Conservation (phyloP, 176 grass and related monocot species). For the Rhynchospora tenuis region DNA sequence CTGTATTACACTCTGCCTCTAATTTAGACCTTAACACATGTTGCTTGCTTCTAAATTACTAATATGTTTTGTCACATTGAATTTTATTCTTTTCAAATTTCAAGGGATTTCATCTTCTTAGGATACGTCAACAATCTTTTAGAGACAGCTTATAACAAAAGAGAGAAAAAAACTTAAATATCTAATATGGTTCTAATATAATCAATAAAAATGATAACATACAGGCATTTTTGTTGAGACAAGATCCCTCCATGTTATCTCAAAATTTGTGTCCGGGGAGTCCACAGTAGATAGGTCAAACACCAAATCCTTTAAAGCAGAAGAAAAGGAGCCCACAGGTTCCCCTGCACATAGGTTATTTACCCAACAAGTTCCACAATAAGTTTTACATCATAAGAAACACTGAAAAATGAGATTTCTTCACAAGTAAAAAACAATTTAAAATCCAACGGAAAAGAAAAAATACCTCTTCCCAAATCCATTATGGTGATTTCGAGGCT, state of each 20-base stretch:
- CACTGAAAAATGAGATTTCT: slow-evolving; percentile 9
- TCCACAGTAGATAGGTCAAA: slow-evolving; percentile 39
- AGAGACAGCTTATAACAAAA: not conserved
- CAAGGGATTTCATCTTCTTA: not conserved
- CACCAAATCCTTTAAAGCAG: slow-evolving; percentile 62
- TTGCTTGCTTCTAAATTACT: not conserved
- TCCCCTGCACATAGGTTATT: slow-evolving; percentile 39
- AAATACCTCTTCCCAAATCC: slow-evolving; percentile 84
- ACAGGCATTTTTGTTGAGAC: slow-evolving; percentile 46
- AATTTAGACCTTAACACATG: not conserved
- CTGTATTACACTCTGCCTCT: not conserved
- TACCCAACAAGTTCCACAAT: slow-evolving; percentile 31
- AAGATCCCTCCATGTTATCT: slow-evolving; percentile 75
- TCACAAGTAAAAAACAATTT: not conserved
- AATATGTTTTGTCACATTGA: not conserved
- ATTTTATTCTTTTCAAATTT: not conserved
- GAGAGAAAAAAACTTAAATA: not conserved
- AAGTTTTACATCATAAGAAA: slow-evolving; percentile 34
- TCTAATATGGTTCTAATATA: not conserved
- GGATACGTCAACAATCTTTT: not conserved
- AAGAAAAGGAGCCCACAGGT: slow-evolving; percentile 31
- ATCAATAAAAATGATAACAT: slow-evolving; percentile 18
- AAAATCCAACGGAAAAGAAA: slow-evolving; percentile 10
- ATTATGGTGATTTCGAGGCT: slow-evolving; percentile 66
- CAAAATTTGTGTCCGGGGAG: slow-evolving; percentile 41